Base-by-base conservation (phyloP, 768 basidiomycete species). In the Boletus sp. region DNA sequence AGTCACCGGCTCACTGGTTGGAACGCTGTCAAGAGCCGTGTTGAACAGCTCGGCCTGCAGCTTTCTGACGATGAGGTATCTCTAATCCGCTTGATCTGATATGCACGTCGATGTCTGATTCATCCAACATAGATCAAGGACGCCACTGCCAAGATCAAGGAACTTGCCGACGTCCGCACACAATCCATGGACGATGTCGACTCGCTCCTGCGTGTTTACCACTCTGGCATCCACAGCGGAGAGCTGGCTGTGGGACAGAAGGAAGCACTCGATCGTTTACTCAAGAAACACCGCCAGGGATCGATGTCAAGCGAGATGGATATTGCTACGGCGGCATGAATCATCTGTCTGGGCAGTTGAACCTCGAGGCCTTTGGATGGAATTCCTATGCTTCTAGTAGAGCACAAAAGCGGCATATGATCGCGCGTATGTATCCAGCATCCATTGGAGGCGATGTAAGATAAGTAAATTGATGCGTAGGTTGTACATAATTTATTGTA, bases 121-220 rank as follows among this genome's bases (percentile, higher is more conserved):
- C 29, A 2, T 24, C 47, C 20, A 4, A 28, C 28, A 44, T 58
- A 92, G 86, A 81, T 98, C 82, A 98, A 98, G 86, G 97, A 98
- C 63, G 96, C 93, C 30, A 98, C 97, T 4, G 87, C 89, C 75
- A 98, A 97, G 84, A 98, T 98, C 82, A 99, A 99, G 85, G 94
- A 97, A 75, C 87, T 99, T 53, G 97, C 97, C 10, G 97, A 99
- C 67, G 92, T 98, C 53, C 88, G 93, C 60, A 98, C 96, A 10
- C 97, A 99, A 73, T 93, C 91, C 12, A 98, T 99, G 94, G 95
- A 98, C 68, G 96, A 98, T 69, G 97, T 99, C 58, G 97, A 99
- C 75, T 91, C 93, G 33, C 86, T 99, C 37, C 83, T 99, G 45
- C 92, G 97, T 70, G 83, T 98, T 40, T 98, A 97, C 76, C 94